Evolutionary conservation across 768 basidiomycete species (phyloP).

Genomic region (Lanmaoa pseudosensibilis): DNA sequence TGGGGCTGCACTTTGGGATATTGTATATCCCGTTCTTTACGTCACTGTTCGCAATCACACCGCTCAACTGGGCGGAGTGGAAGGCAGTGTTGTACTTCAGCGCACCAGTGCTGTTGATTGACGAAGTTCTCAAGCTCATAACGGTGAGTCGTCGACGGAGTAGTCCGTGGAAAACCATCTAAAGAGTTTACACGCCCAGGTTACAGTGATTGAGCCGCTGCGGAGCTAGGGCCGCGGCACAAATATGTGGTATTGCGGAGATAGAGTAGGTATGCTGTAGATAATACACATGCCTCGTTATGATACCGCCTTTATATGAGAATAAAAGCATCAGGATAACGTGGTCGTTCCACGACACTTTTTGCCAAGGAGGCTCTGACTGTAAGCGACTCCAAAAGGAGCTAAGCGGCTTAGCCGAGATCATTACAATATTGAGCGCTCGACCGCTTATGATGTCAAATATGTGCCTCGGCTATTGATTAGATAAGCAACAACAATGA

Average conservation of each 20-base stretch:
- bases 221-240: conserved; percentile 41
- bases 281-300: neutral
- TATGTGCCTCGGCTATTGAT: neutral
- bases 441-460: too few relatives aligned
- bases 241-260: neutral
- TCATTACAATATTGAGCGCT: too few relatives aligned
- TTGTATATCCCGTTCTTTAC: conserved; percentile 97
- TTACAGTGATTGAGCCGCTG: conserved; percentile 58
- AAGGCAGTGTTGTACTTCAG: conserved; percentile 87
- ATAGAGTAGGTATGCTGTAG: neutral
- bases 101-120: conserved; percentile 84
- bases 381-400: too few relatives aligned
- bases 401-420: too few relatives aligned
- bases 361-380: too few relatives aligned
- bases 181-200: conserved; percentile 31
- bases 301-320: neutral
- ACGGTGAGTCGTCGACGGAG: conserved; percentile 48
- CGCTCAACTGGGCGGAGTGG: conserved; percentile 95
- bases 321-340: neutral
- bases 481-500: conserved; percentile 10
- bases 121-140: conserved; percentile 86
- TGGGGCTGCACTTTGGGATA: conserved; percentile 92
- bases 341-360: too few relatives aligned
- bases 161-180: neutral
- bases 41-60: conserved; percentile 85